Conservation (phyloP, 306 rosid species). For the Datisca glomerata region DNA sequence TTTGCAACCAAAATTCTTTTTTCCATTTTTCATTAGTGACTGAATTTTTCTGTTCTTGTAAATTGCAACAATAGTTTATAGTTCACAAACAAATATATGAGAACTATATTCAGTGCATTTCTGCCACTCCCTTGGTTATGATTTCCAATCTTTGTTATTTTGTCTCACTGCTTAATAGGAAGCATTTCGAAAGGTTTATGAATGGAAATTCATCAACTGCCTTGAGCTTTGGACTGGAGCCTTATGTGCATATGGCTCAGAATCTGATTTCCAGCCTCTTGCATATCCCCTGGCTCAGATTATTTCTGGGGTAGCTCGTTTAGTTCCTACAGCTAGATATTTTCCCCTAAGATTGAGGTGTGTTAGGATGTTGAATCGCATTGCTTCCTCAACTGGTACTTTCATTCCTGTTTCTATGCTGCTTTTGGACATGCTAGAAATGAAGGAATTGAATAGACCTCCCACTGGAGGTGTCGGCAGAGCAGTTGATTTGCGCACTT, state of each 20-base stretch:
- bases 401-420: slow-evolving; percentile 78
- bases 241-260: slow-evolving; percentile 57
- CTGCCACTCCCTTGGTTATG: not conserved
- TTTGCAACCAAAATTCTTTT: no score
- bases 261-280: slow-evolving; percentile 70
- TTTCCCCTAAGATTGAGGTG: slow-evolving; percentile 83
- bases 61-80: not conserved
- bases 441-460: slow-evolving; percentile 80
- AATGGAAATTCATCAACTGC: slow-evolving; percentile 85
- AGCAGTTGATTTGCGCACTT: slow-evolving; percentile 72
- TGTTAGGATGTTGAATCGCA: slow-evolving; percentile 63
- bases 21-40: no score
- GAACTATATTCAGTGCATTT: not conserved
- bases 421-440: slow-evolving; percentile 91
- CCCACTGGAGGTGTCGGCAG: slow-evolving; percentile 81
- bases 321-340: slow-evolving; percentile 84
- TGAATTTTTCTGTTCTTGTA: not conserved
- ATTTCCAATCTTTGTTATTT: slow-evolving; percentile 8
- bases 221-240: slow-evolving; percentile 95
- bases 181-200: slow-evolving; percentile 87
- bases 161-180: slow-evolving; percentile 42
- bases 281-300: slow-evolving; percentile 86
- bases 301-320: slow-evolving; percentile 75
- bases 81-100: not conserved
- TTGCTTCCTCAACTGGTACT: slow-evolving; percentile 55